Evolutionary conservation across 1,284 basidiomycete species (phyloP).

Genomic region (Xerocomus minutiporus): DNA sequence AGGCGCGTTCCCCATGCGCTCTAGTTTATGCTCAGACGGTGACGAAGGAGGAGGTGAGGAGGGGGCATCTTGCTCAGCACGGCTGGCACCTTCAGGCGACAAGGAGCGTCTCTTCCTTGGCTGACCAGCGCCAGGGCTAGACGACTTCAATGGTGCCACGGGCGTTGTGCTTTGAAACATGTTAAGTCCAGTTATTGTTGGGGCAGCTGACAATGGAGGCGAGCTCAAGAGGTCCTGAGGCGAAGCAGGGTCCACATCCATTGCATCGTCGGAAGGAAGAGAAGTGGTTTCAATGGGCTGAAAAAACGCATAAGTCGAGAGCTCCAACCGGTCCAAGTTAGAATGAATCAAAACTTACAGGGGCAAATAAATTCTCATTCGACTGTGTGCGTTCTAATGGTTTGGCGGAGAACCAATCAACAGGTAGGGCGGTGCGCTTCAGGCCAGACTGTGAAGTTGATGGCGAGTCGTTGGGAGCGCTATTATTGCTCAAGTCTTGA

Average conservation of each 20-base stretch:
- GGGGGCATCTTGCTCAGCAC: constrained; percentile 36
- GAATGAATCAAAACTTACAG: constrained; percentile 28
- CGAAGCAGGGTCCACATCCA: constrained; percentile 66
- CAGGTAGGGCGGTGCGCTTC: constrained; percentile 58
- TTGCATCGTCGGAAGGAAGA: constrained; percentile 54
- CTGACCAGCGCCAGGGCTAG: constrained; percentile 34
- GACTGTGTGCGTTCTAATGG: constrained; percentile 22
- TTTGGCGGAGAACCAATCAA: constrained; percentile 50
- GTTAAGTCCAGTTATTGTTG: constrained; percentile 50
- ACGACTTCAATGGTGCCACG: constrained; percentile 42
- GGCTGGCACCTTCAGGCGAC: constrained; percentile 52
- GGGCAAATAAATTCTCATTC: constrained; percentile 27
- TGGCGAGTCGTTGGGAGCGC: constrained; percentile 18
- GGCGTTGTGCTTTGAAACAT: constrained; percentile 61
- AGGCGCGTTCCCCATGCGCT: constrained; percentile 49
- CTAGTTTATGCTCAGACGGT: constrained; percentile 60
- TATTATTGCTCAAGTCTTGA: constrained; percentile 58
- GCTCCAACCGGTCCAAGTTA: neutral
- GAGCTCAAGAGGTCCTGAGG: constrained; percentile 35
- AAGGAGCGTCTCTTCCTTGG: constrained; percentile 65
- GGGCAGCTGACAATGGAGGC: constrained; percentile 47
- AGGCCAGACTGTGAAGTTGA: constrained; percentile 34
- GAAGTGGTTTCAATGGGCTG: constrained; percentile 38
- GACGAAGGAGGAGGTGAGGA: constrained; percentile 65
- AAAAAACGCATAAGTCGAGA: constrained; percentile 12